phyloP scores from a whole-genome alignment of 1,284 basidiomycete species.

The Anthracocystis walkeri region DNA sequence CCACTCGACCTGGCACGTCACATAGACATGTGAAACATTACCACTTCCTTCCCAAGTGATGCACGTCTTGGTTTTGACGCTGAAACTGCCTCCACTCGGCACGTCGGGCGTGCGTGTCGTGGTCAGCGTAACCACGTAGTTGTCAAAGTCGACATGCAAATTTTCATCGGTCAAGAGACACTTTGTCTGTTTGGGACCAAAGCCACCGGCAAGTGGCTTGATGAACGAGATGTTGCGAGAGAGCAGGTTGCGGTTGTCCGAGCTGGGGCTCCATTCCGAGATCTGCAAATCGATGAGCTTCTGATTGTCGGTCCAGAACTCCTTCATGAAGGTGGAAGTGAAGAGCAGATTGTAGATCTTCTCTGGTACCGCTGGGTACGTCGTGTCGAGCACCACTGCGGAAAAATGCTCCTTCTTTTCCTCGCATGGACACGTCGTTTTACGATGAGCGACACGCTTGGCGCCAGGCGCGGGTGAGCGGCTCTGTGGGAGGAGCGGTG shows the following conservation, averaged over 20 bases:
- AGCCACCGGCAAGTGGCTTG: conserved; percentile 86
- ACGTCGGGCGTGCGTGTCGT: conserved; percentile 95
- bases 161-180: conserved; percentile 91
- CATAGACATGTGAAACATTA: conserved; percentile 81
- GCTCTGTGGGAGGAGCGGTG: conserved; percentile 42
- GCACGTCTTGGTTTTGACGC: conserved; percentile 92
- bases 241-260: conserved; percentile 78
- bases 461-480: conserved; percentile 34
- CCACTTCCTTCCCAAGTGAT: conserved; percentile 87
- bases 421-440: conserved; percentile 82
- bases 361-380: conserved; percentile 89
- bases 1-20: conserved; percentile 95
- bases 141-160: conserved; percentile 83
- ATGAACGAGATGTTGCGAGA: conserved; percentile 92
- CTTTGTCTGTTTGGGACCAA: conserved; percentile 94
- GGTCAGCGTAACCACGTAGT: conserved; percentile 84
- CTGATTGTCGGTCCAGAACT: conserved; percentile 88
- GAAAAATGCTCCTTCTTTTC: conserved; percentile 79
- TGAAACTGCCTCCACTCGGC: conserved; percentile 89
- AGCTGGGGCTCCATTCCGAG: conserved; percentile 66
- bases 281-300: conserved; percentile 75
- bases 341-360: conserved; percentile 97
- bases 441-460: conserved; percentile 66
- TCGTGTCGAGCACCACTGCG: conserved; percentile 81
- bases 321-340: conserved; percentile 92